Conservation (phyloP, 139 green algal species). For the Chlorella sp. region DNA sequence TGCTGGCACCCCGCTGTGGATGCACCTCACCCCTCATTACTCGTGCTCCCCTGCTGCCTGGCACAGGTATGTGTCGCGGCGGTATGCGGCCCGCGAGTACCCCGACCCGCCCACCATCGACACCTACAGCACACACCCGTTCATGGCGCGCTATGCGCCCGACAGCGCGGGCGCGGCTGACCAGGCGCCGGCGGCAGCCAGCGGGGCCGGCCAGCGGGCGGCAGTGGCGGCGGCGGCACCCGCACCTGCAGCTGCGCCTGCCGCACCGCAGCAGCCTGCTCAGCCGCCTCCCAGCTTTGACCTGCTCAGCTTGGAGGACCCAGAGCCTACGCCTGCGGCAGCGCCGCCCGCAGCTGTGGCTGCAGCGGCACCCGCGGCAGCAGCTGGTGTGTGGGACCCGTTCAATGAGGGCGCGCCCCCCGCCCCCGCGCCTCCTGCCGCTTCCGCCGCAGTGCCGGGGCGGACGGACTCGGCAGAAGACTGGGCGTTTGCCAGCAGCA, state of each 20-base stretch:
- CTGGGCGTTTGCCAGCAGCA: slow-evolving; percentile 1
- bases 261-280: not conserved
- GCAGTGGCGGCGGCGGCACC: not conserved
- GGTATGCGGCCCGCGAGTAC: slow-evolving; percentile 57
- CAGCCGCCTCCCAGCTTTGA: slow-evolving; percentile 12
- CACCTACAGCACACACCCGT: slow-evolving; percentile 79
- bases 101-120: slow-evolving; percentile 76
- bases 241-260: not conserved
- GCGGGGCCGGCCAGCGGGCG: not conserved
- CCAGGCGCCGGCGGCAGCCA: not conserved
- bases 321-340: not conserved
- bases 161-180: not conserved
- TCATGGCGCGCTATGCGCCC: slow-evolving; percentile 20
- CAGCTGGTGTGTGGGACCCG: slow-evolving; percentile 4
- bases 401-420: not conserved
- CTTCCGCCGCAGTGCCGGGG: not conserved
- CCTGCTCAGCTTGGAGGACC: slow-evolving; percentile 35
- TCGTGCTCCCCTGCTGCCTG: not conserved
- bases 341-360: not conserved
- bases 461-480: not conserved
- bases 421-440: not conserved
- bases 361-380: not conserved
- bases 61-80: slow-evolving; percentile 29
- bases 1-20: too few relatives aligned
- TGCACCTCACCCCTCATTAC: too few relatives aligned